Base-by-base conservation (phyloP, 495 filamentous ascomycete species). In the Glutinoglossum americanum region DNA sequence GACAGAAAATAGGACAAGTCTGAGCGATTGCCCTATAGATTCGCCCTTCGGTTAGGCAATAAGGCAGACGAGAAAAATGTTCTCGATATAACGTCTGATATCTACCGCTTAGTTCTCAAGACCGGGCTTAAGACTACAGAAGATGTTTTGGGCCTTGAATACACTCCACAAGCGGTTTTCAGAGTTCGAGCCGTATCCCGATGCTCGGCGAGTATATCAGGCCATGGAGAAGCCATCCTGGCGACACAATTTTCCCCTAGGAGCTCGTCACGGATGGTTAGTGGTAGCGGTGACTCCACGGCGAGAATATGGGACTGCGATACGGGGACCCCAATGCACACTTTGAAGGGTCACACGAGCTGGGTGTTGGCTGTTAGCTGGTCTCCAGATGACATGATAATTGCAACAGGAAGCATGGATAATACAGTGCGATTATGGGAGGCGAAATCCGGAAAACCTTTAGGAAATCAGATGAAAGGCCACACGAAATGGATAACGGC, bases 281-380 rank as follows among this genome's bases (percentile, higher is more conserved):
- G 84, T 7, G 93, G 89, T 0, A 87, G 83, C 60, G 93, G 93
- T 37, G 93, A 99, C 62, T 80, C 80, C 33, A 97, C 93, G 7
- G 93, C 92, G 7, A 74, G 93, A 51, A 80, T 99, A 71, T 96
- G 87, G 84, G 92, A 99, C 63, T 93, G 87, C 56, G 86, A 97
- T 64, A 96, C 87, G 0, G 89, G 89, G 48, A 97, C 90, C 0
- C 89, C 93, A 0, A 71, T 87, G 56, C 77, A 84, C 66, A 96
- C 89, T 1, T 69, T 99, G 25, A 94, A 93, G 66, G 92, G 92
- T 13, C 93, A 97, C 67, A 86, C 84, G 15, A 83, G 83, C 60
- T 97, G 89, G 90, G 89, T 99, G 8, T 71, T 99, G 61, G 85
- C 80, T 1, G 84, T 94, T 15, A 78, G 75, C 58, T 99, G 84